These are phyloP conservation scores for Cercophora newfieldiana DNA, from an alignment of 495 filamentous ascomycete species.

Conservation along the genomic window DNA sequence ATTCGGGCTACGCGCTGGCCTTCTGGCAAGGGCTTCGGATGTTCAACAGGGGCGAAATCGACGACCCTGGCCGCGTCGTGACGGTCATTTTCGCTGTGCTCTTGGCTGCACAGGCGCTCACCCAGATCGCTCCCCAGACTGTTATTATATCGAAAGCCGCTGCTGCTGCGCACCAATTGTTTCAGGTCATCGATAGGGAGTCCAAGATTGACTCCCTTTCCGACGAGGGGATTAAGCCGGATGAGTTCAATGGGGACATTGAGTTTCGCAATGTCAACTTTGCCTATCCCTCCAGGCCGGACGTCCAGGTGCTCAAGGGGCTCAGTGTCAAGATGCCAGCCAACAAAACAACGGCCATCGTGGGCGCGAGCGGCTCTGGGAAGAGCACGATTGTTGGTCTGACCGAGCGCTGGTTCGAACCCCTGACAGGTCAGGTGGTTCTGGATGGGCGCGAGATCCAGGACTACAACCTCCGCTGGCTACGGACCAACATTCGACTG, in stretches of 20 bases:
- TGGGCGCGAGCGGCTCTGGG: slow-evolving; percentile 76
- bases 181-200: slow-evolving; percentile 51
- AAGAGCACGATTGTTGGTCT: slow-evolving; percentile 88
- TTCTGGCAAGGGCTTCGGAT: slow-evolving; percentile 53
- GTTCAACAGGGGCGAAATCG: slow-evolving; percentile 38
- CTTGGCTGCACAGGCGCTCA: slow-evolving; percentile 34
- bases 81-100: slow-evolving; percentile 37
- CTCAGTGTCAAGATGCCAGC: slow-evolving; percentile 60
- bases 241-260: slow-evolving; percentile 47
- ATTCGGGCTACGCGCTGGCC: slow-evolving; percentile 40
- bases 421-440: slow-evolving; percentile 51
- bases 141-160: slow-evolving; percentile 49
- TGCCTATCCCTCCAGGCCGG: slow-evolving; percentile 63
- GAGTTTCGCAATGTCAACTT: slow-evolving; percentile 57
- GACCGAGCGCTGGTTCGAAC: slow-evolving; percentile 85
- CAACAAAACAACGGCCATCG: slow-evolving; percentile 79
- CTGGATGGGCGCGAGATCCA: slow-evolving; percentile 56
- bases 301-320: slow-evolving; percentile 56
- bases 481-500: slow-evolving; percentile 62
- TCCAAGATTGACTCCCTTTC: slow-evolving; percentile 42
- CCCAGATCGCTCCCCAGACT: slow-evolving; percentile 48
- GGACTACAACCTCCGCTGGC: slow-evolving; percentile 60
- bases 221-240: slow-evolving; percentile 39
- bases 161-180: slow-evolving; percentile 52
- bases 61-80: slow-evolving; percentile 44